phyloP scores from a whole-genome alignment of 2,329 filamentous ascomycete species.

The Phialemoniopsis sp. region DNA sequence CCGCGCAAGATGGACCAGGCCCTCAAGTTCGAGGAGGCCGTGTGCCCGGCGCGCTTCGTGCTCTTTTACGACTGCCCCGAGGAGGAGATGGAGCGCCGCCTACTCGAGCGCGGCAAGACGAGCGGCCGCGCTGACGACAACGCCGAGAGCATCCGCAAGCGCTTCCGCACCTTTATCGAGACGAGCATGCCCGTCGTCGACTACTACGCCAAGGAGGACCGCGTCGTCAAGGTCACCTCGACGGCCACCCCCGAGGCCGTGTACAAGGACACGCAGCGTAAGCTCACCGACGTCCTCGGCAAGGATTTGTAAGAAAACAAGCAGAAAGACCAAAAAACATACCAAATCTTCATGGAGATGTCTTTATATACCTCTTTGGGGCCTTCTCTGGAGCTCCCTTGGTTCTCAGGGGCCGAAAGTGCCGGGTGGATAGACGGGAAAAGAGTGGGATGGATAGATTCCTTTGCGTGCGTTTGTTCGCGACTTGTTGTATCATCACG shows the following conservation, averaged over 20 bases:
- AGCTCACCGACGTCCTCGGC: conserved; percentile 45
- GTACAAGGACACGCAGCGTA: conserved; percentile 46
- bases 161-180: conserved; percentile 90
- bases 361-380: too few species aligned
- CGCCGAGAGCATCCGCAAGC: conserved; percentile 90
- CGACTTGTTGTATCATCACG: too few species aligned
- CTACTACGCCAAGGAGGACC: conserved; percentile 70
- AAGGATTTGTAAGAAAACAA: conserved; percentile 26
- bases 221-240: conserved; percentile 77
- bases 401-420: too few species aligned
- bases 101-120: conserved; percentile 89
- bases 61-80: conserved; percentile 95
- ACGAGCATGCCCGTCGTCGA: conserved; percentile 97
- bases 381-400: too few species aligned
- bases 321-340: too few species aligned
- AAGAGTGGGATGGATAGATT: too few species aligned
- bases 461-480: too few species aligned
- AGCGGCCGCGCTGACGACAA: conserved; percentile 92
- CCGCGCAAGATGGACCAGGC: conserved; percentile 98
- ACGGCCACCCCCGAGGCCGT: conserved; percentile 61
- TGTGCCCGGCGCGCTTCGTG: conserved; percentile 79
- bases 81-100: conserved; percentile 75
- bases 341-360: too few species aligned
- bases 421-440: too few species aligned
- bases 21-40: conserved; percentile 83